Evolutionary conservation across 129 eudicot genomes (phyloP).

Genomic region (Centaurea solstitialis): DNA sequence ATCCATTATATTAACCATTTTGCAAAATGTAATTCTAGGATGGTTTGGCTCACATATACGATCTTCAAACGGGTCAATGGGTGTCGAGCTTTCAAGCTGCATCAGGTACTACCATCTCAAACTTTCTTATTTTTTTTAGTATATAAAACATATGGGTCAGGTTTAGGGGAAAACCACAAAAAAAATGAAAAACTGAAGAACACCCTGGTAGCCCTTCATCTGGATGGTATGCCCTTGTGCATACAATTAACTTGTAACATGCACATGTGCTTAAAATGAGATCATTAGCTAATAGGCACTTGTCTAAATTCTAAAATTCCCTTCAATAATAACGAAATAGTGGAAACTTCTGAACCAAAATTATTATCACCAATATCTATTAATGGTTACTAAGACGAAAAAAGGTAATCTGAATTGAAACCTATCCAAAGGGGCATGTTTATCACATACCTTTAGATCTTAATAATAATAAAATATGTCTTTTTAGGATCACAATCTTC

Average conservation of each 20-base stretch:
- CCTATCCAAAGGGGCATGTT: background rate
- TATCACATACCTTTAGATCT: background rate
- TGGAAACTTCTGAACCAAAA: constrained; percentile 4
- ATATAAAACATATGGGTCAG: no score
- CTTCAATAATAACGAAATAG: background rate
- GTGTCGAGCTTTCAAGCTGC: constrained; percentile 93
- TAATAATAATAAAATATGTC: background rate
- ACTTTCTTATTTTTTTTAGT: background rate
- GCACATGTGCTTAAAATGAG: background rate
- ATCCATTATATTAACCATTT: constrained; percentile 2
- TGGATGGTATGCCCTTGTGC: no score
- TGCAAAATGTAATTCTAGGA: constrained; percentile 48
- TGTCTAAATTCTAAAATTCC: constrained; percentile 1
- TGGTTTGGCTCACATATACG: constrained; percentile 89
- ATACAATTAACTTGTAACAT: no score
- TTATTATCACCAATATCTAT: background rate
- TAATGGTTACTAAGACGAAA: background rate
- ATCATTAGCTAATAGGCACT: background rate
- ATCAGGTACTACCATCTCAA: constrained; percentile 49
- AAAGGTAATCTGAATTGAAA: constrained; percentile 3
- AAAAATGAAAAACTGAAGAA: no score
- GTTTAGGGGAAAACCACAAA: no score
- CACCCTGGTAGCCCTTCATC: no score
- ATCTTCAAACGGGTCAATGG: constrained; percentile 98
- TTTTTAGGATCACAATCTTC: background rate